Base-by-base conservation (phyloP, 495 filamentous ascomycete genomes). In the Umbilicaria muhlenbergii region DNA sequence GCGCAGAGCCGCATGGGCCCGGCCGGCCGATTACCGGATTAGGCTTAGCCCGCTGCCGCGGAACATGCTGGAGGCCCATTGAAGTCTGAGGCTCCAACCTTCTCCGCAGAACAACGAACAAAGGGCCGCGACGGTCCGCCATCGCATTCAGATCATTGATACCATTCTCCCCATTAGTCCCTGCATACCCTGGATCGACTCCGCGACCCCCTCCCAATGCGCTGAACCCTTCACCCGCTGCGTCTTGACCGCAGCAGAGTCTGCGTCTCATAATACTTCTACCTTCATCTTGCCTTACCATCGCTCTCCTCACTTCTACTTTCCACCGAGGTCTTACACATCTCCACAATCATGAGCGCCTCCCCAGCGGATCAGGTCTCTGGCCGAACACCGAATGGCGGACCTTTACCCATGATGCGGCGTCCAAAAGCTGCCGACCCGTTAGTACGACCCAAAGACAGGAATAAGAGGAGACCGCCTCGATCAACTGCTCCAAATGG, bases 391-490 rank as follows among this genome's bases (percentile, higher is more conserved):
- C 64, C 66, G 31, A 71, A 58, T 42, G 57, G 59, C 34, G 53
- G 51, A 47, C 32, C 55, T 52, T 44, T 53, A 47, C 53, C 58
- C 11, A 55, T 66, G 24, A 54, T 62, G 11, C 65, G 65, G 18
- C 64, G 63, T 44, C 70, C 68, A 19, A 71, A 68, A 47, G 59
- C 62, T 39, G 74, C 69, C 48, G 80, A 91, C 52, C 82, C 83
- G 2, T 61, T 86, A 13, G 74, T 83, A 16, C 68, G 79, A 42
- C 71, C 75, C 18, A 83, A 82, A 55, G 75, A 68, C 46, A 61
- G 53, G 38, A 58, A 58, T 21, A 44, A 32, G 34, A 38, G 32
- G 36, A 39, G 38, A 32, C 35, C 39, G 28, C 38, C 44, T 16
- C 40, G 37, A 11, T 8, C 36, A 34, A 4, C 34, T 3, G 35